Evolutionary conservation across 2,329 filamentous ascomycete species (phyloP), one percentile per base, ranked within the genome.

Genomic region (Cordyceps cicadae): DNA sequence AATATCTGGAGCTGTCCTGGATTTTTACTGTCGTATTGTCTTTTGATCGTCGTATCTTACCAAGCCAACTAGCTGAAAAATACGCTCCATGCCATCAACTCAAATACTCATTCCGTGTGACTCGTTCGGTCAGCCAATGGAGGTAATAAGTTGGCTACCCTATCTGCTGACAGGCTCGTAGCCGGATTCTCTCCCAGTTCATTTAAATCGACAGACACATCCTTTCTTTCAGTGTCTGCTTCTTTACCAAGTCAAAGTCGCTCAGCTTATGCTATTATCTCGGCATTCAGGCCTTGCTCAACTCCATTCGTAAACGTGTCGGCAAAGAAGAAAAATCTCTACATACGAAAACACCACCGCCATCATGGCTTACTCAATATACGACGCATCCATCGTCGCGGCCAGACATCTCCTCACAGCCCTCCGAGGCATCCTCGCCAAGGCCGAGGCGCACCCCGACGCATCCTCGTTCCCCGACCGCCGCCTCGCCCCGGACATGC

Each of bases 401-500:
- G 51, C 69, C 21, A 65, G 54, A 62, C 64, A 58, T 49, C 45
- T 57, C 59, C 57, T 71, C 37, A 64, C 63, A 59, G 51, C 66
- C 11, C 63, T 68, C 62, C 55, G 65, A 49, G 37, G 29, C 48
- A 60, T 72, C 48, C 62, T 72, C 32, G 52, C 63, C 24, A 66
- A 70, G 64, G 66, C 64, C 24, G 68, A 70, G 59, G 64, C 59
- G 3, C 65, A 64, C 51, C 65, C 69, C 17, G 56, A 63, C 5
- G 64, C 63, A 34, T 67, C 65, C 39, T 62, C 62, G 9, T 55
- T 61, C 39, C 46, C 45, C 21, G 57, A 63, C 11, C 54, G 62
- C 26, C 64, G 67, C 29, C 62, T 73, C 5, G 62, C 60, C 52
- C 65, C 67, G 7, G 70, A 72, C 62, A 73, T 73, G 71, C 66